Evolutionary conservation across 2,329 filamentous ascomycete genomes (phyloP), one percentile per base, ranked within the genome.

Genomic region (Aspergillus amoenus): DNA sequence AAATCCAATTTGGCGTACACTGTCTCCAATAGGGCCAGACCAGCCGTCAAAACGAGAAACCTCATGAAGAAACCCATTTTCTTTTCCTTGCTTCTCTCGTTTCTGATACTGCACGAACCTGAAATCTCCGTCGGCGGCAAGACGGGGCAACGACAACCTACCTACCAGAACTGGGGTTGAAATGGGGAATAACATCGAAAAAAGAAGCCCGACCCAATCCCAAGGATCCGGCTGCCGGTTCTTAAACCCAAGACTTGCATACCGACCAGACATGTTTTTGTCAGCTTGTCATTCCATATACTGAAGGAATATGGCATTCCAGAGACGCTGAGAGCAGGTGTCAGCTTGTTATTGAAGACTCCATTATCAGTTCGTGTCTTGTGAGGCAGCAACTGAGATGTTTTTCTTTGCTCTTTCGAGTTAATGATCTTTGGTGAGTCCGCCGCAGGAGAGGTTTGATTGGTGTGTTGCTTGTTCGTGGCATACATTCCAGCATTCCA

Each of bases 1-100:
- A 81, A 59, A 59, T 79, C 73, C 63, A 84, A 72, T 22, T 70
- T 73, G 15, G 76, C 78, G 61, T 71, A 65, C 11, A 66, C 72
- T 52, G 65, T 64, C 37, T 70, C 63, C 34, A 77, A 42, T 44
- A 64, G 65, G 41, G 70, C 68, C 32, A 73, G 46, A 55, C 72
- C 62, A 40, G 68, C 62, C 3, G 67, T 60, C 27, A 70, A 57
- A 45, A 64, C 57, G 34, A 74, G 53, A 11, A 69, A 40, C 9
- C 56, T 63, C 45, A 61, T 62, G 24, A 66, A 57, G 32, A 64
- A 64, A 60, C 60, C 61, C 71, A 75, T 76, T 4, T 37, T n/a
- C 13, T 6, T 37, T 37, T 37, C 34, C 13, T 15, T 44, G 2
- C 18, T 11, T 15, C 24, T 32, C 27, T 27, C 12, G 21, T 39